Base-by-base conservation (phyloP, 1,284 basidiomycete species). In the Bondarzewia mesenterica region DNA sequence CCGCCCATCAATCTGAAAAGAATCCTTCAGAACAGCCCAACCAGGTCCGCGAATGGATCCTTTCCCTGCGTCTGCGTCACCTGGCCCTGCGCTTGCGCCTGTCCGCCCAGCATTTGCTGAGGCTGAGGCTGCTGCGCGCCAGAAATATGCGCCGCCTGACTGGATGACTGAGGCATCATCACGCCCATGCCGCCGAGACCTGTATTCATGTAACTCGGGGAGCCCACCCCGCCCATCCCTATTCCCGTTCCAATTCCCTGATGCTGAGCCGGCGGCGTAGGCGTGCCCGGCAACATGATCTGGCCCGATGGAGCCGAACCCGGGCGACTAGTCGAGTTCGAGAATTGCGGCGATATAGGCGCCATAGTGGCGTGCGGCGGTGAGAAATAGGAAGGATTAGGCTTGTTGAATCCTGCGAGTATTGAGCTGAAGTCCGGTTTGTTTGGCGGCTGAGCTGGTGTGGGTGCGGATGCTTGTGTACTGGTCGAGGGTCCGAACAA, bases 31-130 rank as follows among this genome's bases (percentile, higher is more conserved):
- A 90, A 89, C 50, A 90, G 64, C 29, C 82, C 82, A 2, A 74
- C 85, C 39, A 90, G 68, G 64, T 89, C 87, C 14, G 85, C 84
- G 58, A 90, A 90, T 35, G 88, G 88, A 64, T 90, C 87, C 60
- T 86, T 89, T 52, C 68, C 70, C 60, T 78, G 75, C 42, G 64
- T 53, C 46, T 65, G 59, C 26, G 48, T 32, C 15, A 32, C 35
- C 23, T 50, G 53, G 27, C 39, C 38, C 45, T 43, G 46, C 27
- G 53, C 61, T 25, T 53, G 58, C 47, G n/a, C 51, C 42, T 44
- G 54, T 46, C 41, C 37, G 44, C 57, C 53, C 39, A 42, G 48
- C 26, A 37, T 20, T n/a, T n/a, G n/a, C n/a, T n/a, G n/a, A n/a
- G n/a, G n/a, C n/a, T n/a, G n/a, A n/a, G n/a, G n/a, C n/a, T n/a